These are phyloP conservation scores for Epichloe sibirici DNA, from an alignment of 2,329 filamentous ascomycete genomes.

Conservation along the genomic window DNA sequence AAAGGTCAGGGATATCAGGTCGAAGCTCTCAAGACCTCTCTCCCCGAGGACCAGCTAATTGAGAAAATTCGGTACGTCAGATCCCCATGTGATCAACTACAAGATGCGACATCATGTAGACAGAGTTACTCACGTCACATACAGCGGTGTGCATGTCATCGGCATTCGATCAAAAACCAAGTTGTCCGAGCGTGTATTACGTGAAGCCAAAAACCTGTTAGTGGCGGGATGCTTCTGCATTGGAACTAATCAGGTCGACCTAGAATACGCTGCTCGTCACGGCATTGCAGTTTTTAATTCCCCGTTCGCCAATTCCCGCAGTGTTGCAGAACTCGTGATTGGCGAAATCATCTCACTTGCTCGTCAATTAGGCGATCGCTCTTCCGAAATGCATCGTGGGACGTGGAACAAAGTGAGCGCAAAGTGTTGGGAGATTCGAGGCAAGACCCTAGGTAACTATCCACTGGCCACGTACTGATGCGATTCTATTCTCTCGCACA, in stretches of 20 bases:
- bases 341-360: slow-evolving; percentile 85
- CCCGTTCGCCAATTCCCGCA: slow-evolving; percentile 94
- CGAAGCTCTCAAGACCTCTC: slow-evolving; percentile 75
- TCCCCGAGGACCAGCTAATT: slow-evolving; percentile 87
- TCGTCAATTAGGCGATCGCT: slow-evolving; percentile 85
- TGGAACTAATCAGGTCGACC: slow-evolving; percentile 89
- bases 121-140: slow-evolving; percentile 2
- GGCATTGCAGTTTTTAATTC: slow-evolving; percentile 99
- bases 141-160: slow-evolving; percentile 87
- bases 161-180: slow-evolving; percentile 98
- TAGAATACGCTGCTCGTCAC: slow-evolving; percentile 67
- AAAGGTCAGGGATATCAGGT: slow-evolving; percentile 87
- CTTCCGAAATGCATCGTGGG: slow-evolving; percentile 84
- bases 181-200: slow-evolving; percentile 72
- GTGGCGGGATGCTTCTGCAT: slow-evolving; percentile 99
- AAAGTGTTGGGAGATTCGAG: slow-evolving; percentile 95
- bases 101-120: neutral
- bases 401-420: slow-evolving; percentile 97
- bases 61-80: slow-evolving; percentile 79
- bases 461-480: neutral
- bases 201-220: slow-evolving; percentile 84
- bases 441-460: slow-evolving; percentile 74
- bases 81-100: neutral
- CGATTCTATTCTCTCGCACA: neutral
- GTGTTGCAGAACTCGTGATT: slow-evolving; percentile 92